Evolutionary conservation across 768 basidiomycete species (phyloP), one percentile per base, ranked within the genome.

Genomic region (Russula compacta): DNA sequence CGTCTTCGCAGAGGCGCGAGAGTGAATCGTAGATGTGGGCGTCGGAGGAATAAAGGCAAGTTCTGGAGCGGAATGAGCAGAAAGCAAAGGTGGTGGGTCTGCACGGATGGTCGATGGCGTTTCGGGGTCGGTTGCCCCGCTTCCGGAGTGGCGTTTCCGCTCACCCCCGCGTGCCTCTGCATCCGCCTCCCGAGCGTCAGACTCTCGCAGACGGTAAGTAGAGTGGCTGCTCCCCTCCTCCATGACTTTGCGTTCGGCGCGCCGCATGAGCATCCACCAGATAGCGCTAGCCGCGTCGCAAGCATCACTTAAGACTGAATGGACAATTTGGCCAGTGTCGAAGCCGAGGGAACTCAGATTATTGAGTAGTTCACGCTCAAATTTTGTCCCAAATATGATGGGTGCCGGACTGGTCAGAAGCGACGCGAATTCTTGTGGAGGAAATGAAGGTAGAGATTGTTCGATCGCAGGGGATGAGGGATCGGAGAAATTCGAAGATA

Each of bases 201-300:
- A 51, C 50, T 51, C 40, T 48, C 38, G 48, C 47, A 55, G 52
- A 63, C 60, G 32, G 60, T 43, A n/a, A 53, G 48, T 32, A 42
- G 49, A 40, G 64, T 35, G 60, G 24, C 51, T 47, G 64, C 64
- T 19, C 7, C 51, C 73, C 43, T 79, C 78, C 47, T 75, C 77
- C 21, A 78, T 32, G 10, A 77, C 77, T 48, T 78, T 81, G 73
- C 83, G 77, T 82, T 80, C 93, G 19, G 84, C 82, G 68, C 85
- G 94, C 71, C 85, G 82, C 71, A 85, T 87, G 52, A 98, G 76
- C 81, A 95, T 91, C 97, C 97, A 99, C 95, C 95, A 99, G 8
- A 92, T 74, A 1, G 95, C 92, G 9, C 92, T 88, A 12, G 89
- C 81, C 0, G 89, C 82, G 72, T 99, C 95, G 68, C 95, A 99